A percentile compares a stretch with the other conserved stretches of the same genome.
These are phyloP conservation scores for Monilinia polystroma DNA, from an alignment of 2,329 filamentous ascomycete genomes.

Conservation along the genomic window DNA sequence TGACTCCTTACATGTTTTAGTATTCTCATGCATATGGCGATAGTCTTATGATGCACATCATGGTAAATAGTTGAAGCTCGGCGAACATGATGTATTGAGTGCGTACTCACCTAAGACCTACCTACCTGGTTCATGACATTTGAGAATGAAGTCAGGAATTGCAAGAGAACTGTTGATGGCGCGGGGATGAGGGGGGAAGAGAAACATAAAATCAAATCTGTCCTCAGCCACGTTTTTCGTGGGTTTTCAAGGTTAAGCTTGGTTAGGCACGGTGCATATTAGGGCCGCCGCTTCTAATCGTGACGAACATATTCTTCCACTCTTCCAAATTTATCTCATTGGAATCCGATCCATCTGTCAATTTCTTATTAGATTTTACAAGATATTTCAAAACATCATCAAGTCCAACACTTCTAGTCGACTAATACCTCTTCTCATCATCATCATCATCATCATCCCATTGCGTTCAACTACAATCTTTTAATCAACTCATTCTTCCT, in stretches of 20 bases:
- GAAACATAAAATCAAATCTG: conserved; percentile 21
- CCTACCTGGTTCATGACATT: too few relatives aligned
- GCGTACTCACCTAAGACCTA: too few relatives aligned
- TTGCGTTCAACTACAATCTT: conserved; percentile 31
- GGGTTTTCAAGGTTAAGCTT: not conserved
- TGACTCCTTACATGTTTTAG: not conserved
- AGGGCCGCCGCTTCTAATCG: conserved; percentile 22
- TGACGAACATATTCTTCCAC: conserved; percentile 10
- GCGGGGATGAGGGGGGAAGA: not conserved
- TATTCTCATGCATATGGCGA: not conserved
- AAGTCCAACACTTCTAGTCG: not conserved
- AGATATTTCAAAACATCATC: not conserved
- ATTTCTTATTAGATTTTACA: not conserved
- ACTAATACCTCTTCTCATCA: not conserved
- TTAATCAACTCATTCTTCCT: not conserved
- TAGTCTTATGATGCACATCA: not conserved
- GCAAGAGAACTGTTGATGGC: not conserved
- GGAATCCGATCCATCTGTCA: not conserved
- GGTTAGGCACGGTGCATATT: conserved; percentile 11
- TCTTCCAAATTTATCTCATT: conserved; percentile 14
- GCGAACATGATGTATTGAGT: too few relatives aligned
- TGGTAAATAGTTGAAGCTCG: too few relatives aligned
- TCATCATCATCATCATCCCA: not conserved
- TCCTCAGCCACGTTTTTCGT: conserved; percentile 16
- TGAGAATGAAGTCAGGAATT: too few relatives aligned